phyloP scores from a whole-genome alignment of 106 monocot species.

The Dactylorhiza incarnata region DNA sequence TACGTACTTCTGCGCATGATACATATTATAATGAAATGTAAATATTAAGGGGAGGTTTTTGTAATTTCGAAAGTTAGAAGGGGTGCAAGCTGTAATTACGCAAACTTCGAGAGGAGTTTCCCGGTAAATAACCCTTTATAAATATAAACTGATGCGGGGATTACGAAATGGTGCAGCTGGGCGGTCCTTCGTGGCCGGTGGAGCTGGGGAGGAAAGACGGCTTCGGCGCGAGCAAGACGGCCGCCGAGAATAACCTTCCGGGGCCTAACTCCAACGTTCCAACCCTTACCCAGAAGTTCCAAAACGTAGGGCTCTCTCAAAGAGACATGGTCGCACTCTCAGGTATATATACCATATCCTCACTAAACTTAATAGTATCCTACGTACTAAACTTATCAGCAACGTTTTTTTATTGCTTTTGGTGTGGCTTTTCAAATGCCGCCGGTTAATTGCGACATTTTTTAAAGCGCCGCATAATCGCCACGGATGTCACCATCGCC shows the following conservation, averaged over 20 bases:
- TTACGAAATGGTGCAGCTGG: conserved; percentile 34
- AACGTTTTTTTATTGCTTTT: background rate
- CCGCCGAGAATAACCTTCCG: conserved; percentile 59
- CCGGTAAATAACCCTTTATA: background rate
- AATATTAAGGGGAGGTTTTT: too few species aligned
- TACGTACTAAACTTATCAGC: background rate
- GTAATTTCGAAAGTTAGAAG: background rate
- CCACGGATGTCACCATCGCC: too few species aligned
- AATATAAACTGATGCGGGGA: background rate
- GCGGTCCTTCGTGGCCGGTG: conserved; percentile 80
- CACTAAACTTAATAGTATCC: background rate
- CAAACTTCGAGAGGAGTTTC: too few species aligned
- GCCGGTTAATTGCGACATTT: too few species aligned
- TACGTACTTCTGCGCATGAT: too few species aligned
- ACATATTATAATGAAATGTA: too few species aligned
- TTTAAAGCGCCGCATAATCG: too few species aligned
- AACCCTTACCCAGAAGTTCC: conserved; percentile 57
- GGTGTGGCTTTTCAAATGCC: too few species aligned
- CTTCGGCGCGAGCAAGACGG: conserved; percentile 33
- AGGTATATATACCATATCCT: conserved; percentile 15
- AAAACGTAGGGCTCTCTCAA: conserved; percentile 50
- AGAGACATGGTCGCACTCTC: conserved; percentile 86
- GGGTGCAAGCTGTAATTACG: too few species aligned
- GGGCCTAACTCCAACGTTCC: conserved; percentile 60
- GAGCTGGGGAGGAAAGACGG: conserved; percentile 79